Percentiles rank a stretch among this genome's conserved stretches.
Conservation (phyloP, 2,329 filamentous ascomycete species). For the Nigrospora sphaerica region DNA sequence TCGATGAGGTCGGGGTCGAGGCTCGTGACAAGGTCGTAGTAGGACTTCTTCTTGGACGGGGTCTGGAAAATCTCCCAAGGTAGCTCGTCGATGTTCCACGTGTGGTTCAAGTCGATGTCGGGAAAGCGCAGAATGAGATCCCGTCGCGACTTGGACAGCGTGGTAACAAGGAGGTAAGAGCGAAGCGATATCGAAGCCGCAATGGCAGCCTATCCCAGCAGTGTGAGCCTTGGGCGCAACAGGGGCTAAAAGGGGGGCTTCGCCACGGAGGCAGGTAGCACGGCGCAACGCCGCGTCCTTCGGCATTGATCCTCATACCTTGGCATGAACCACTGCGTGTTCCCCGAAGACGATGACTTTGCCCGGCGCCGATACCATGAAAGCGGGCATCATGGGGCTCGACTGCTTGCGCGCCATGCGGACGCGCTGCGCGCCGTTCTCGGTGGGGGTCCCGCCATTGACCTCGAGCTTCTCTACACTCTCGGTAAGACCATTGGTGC, state of each 20-base stretch:
- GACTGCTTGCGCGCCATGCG: conserved; percentile 49
- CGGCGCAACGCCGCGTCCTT: background rate
- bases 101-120: conserved; percentile 83
- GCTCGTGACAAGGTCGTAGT: conserved; percentile 80
- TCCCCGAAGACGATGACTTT: conserved; percentile 99
- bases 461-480: conserved; percentile 15
- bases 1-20: conserved; percentile 78
- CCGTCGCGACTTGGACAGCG: conserved; percentile 83
- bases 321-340: conserved; percentile 95
- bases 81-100: conserved; percentile 87
- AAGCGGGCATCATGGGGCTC: conserved; percentile 70
- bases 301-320: conserved; percentile 43
- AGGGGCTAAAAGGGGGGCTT: too few species aligned
- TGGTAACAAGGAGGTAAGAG: conserved; percentile 93
- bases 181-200: conserved; percentile 91
- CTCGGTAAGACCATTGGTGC: conserved; percentile 21
- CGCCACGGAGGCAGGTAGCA: background rate
- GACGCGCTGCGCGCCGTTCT: conserved; percentile 25
- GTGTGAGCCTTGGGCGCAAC: background rate
- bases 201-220: conserved; percentile 63
- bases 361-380: conserved; percentile 96
- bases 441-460: conserved; percentile 23
- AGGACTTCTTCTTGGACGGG: conserved; percentile 84
- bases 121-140: conserved; percentile 85
- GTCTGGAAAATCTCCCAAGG: conserved; percentile 80